Conservation (phyloP, 2,329 filamentous ascomycete genomes). For the Annulohypoxylon truncatum region DNA sequence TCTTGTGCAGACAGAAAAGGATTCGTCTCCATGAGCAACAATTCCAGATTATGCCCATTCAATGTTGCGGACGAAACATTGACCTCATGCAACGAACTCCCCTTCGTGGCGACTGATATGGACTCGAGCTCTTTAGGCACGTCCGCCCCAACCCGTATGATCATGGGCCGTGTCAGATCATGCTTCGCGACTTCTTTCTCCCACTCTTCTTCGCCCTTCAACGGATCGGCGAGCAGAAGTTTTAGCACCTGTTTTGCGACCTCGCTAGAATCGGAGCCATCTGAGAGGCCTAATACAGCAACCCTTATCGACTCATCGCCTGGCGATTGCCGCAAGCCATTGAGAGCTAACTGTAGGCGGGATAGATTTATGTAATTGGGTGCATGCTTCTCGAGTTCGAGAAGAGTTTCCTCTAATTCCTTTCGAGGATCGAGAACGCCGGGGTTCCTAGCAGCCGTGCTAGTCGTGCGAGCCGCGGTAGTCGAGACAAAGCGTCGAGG, state of each 20-base stretch:
- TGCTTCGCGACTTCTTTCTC: constrained; percentile 69
- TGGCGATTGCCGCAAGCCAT: constrained; percentile 67
- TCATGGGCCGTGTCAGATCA: constrained; percentile 66
- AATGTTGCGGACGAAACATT: constrained; percentile 72
- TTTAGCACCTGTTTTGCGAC: constrained; percentile 74
- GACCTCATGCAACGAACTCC: constrained; percentile 67
- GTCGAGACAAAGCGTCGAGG: constrained; percentile 42
- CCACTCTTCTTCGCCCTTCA: constrained; percentile 72
- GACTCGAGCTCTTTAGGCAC: constrained; percentile 54
- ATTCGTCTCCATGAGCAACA: constrained; percentile 67
- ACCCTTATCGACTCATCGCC: constrained; percentile 70
- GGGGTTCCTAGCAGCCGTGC: constrained; percentile 22
- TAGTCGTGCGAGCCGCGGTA: constrained; percentile 21
- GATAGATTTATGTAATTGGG: constrained; percentile 74
- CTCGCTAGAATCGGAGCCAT: constrained; percentile 53
- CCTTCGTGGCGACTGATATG: constrained; percentile 52
- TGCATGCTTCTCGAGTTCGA: constrained; percentile 70
- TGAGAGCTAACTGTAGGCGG: constrained; percentile 76
- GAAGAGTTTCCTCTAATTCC: constrained; percentile 69
- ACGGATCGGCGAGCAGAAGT: constrained; percentile 76
- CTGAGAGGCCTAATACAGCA: constrained; percentile 64
- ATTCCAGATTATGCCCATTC: constrained; percentile 71
- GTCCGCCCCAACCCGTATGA: constrained; percentile 67
- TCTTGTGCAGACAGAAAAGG: constrained; percentile 59
- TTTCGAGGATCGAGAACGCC: constrained; percentile 53